Conservation (phyloP, 2,329 filamentous ascomycete species). For the Penicillium freii region DNA sequence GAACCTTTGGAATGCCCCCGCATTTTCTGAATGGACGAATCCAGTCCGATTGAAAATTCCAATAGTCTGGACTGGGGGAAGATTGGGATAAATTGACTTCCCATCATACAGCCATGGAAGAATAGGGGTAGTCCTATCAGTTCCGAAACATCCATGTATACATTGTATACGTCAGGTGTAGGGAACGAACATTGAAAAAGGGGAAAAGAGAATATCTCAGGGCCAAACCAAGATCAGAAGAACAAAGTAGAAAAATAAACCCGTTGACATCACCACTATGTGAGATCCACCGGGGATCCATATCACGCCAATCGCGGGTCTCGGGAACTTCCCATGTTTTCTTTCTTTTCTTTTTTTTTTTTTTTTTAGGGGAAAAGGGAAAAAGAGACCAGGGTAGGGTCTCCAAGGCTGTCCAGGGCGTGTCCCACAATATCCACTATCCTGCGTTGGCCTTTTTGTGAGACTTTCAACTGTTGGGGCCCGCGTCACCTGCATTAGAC, state of each 20-base stretch:
- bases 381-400: background rate
- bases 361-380: background rate
- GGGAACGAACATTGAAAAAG: background rate
- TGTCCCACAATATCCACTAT: background rate
- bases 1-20: slow-evolving; percentile 7
- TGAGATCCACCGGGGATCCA: too few relatives aligned
- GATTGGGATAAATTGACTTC: background rate
- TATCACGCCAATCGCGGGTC: too few relatives aligned
- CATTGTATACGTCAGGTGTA: background rate
- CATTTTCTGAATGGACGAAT: background rate
- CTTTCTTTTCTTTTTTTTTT: too few relatives aligned
- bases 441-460: background rate
- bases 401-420: too few relatives aligned
- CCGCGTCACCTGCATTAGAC: slow-evolving; percentile 17
- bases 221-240: background rate
- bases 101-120: background rate
- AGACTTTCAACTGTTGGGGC: background rate
- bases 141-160: slow-evolving; percentile 6
- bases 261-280: too few relatives aligned
- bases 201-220: too few relatives aligned
- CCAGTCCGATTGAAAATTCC: slow-evolving; percentile 1
- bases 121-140: background rate
- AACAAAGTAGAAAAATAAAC: too few relatives aligned
- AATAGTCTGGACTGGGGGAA: background rate
- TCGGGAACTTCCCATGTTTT: too few relatives aligned